A percentile compares a stretch with the other conserved stretches of the same genome.
phyloP scores from a whole-genome alignment of 768 basidiomycete species.

The Boletus sp. region DNA sequence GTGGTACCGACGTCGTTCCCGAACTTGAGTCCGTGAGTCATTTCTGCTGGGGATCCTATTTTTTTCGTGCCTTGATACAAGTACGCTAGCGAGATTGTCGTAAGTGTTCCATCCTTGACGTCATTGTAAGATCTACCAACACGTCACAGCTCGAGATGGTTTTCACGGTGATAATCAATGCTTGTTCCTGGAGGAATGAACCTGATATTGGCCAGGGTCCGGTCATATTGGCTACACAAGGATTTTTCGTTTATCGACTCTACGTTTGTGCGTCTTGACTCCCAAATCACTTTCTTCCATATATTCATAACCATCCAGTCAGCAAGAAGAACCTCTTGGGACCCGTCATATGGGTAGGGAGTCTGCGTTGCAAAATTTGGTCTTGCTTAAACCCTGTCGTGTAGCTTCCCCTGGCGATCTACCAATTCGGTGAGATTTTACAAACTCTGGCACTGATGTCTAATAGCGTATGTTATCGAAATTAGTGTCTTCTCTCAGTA shows the following conservation, averaged over 20 bases:
- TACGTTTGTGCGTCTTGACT: background rate
- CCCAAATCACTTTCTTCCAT: background rate
- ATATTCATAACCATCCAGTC: background rate
- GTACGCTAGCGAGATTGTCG: background rate
- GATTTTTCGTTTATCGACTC: slow-evolving; percentile 2
- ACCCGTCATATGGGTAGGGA: background rate
- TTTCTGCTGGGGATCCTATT: background rate
- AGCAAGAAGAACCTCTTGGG: background rate
- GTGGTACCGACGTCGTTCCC: background rate
- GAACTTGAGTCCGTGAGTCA: background rate
- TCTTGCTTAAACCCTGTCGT: background rate
- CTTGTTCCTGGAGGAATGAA: background rate
- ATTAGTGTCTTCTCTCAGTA: background rate
- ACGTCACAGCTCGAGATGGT: background rate
- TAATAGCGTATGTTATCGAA: background rate
- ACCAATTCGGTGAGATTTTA: slow-evolving; percentile 2
- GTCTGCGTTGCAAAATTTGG: too few relatives aligned
- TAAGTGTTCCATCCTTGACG: background rate
- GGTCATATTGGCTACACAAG: background rate
- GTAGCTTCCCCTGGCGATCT: slow-evolving; percentile 1
- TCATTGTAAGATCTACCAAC: background rate
- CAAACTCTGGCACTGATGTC: background rate
- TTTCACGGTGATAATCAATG: background rate
- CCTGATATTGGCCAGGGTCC: background rate
- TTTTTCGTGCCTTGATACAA: background rate